These are phyloP conservation scores for Pulveroboletus frians DNA, from an alignment of 768 basidiomycete genomes.

Conservation along the genomic window DNA sequence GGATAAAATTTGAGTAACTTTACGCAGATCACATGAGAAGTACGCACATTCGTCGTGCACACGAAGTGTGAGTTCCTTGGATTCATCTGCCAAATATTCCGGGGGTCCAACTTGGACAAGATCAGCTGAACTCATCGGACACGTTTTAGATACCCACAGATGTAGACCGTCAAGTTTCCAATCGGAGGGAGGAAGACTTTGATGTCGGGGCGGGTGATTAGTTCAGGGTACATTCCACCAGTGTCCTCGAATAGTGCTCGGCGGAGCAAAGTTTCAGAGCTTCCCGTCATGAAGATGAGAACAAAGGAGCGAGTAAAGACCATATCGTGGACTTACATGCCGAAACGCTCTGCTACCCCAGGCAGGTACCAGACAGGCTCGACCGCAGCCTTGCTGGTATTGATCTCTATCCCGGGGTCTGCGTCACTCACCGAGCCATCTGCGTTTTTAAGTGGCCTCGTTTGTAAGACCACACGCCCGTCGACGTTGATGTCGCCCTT, in stretches of 20 bases:
- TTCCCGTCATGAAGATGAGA: conserved; percentile 24
- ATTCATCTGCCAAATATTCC: conserved; percentile 66
- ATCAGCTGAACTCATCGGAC: background rate
- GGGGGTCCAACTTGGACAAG: conserved; percentile 67
- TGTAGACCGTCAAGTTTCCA: conserved; percentile 86
- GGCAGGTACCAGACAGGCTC: conserved; percentile 97
- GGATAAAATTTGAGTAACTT: background rate
- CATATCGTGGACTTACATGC: conserved; percentile 54
- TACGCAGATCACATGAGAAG: background rate
- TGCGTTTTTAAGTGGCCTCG: conserved; percentile 54
- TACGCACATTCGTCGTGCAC: conserved; percentile 88
- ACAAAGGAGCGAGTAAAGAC: background rate
- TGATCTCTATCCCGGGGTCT: conserved; percentile 80
- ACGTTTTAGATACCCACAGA: conserved; percentile 48
- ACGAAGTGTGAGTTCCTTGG: conserved; percentile 78
- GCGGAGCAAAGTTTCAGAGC: conserved; percentile 78
- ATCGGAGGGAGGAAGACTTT: conserved; percentile 96
- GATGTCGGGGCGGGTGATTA: conserved; percentile 92
- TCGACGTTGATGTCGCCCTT: conserved; percentile 72
- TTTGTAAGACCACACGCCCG: conserved; percentile 75
- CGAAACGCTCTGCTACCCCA: conserved; percentile 90
- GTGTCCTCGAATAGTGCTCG: conserved; percentile 96
- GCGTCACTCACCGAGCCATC: conserved; percentile 55
- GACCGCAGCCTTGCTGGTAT: conserved; percentile 87
- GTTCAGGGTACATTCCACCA: conserved; percentile 92